Conservation (phyloP, 805 yeast species). For the Spathaspora girioi region DNA sequence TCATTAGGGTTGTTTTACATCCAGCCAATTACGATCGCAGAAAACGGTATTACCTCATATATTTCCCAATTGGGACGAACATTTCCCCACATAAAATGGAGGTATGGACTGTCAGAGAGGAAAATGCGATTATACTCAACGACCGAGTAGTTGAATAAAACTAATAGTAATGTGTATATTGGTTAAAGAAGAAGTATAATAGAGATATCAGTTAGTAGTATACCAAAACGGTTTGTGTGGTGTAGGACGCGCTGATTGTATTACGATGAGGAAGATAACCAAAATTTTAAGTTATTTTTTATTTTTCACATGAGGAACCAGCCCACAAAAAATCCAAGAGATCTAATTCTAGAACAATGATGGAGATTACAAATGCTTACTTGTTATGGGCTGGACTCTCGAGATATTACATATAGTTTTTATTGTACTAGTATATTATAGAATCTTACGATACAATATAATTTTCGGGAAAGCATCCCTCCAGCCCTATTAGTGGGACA, state of each 20-base stretch:
- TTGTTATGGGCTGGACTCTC: no score
- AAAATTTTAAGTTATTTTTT: background rate
- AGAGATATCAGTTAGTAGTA: no score
- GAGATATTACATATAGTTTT: no score
- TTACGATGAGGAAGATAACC: background rate
- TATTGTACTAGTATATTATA: no score
- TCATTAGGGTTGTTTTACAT: background rate
- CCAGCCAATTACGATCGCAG: background rate
- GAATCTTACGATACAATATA: no score
- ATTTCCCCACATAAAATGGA: background rate
- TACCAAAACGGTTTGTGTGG: background rate
- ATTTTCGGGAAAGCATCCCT: no score
- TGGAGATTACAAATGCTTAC: background rate
- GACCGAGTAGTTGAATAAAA: no score
- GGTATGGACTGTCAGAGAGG: no score
- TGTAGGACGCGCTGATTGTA: background rate
- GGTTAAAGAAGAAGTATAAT: no score
- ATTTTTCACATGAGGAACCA: background rate
- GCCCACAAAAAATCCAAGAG: background rate
- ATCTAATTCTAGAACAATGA: background rate
- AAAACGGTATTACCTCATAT: background rate
- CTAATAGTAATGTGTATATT: no score
- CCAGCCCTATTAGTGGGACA: background rate
- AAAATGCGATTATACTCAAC: no score
- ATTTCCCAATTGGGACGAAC: background rate